phyloP scores from a whole-genome alignment of 805 yeast species.

The Ogataea henricii region DNA sequence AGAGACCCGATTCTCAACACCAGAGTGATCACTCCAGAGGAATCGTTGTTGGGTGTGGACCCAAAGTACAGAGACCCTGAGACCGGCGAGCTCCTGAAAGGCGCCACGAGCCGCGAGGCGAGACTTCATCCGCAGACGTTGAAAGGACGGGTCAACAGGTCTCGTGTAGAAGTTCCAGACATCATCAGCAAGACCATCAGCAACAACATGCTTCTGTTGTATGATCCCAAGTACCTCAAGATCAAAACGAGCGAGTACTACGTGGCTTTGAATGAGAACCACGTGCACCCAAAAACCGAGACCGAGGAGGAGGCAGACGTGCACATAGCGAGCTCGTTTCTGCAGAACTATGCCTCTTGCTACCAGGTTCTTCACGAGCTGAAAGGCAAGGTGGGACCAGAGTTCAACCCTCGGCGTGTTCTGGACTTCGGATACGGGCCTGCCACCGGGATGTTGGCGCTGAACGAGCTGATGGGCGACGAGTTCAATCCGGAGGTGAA shows the following conservation, averaged over 20 bases:
- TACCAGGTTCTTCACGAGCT: conserved; percentile 69
- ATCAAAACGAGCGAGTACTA: conserved; percentile 49
- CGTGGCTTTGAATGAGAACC: conserved; percentile 47
- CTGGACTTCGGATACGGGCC: conserved; percentile 90
- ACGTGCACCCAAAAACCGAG: conserved; percentile 46
- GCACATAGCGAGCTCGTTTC: conserved; percentile 74
- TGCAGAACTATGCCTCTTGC: conserved; percentile 76
- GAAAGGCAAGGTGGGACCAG: conserved; percentile 51
- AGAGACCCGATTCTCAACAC: conserved; percentile 34
- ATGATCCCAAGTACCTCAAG: conserved; percentile 65
- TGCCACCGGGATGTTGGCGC: conserved; percentile 85
- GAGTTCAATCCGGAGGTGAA: conserved; percentile 61
- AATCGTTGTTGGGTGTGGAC: conserved; percentile 34
- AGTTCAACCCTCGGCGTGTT: conserved; percentile 65
- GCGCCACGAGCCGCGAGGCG: conserved; percentile 49
- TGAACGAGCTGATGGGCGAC: conserved; percentile 78
- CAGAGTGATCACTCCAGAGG: conserved; percentile 41
- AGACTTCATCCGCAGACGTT: conserved; percentile 61
- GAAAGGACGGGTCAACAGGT: conserved; percentile 53
- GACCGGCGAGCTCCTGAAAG: conserved; percentile 37
- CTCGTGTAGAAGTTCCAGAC: conserved; percentile 56
- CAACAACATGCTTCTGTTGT: conserved; percentile 60
- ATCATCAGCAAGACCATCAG: conserved; percentile 59
- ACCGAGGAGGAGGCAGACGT: conserved; percentile 67
- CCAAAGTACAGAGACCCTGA: conserved; percentile 35